Base-by-base conservation (phyloP, 164 flowering plant species). In the Chimonanthus praecox region DNA sequence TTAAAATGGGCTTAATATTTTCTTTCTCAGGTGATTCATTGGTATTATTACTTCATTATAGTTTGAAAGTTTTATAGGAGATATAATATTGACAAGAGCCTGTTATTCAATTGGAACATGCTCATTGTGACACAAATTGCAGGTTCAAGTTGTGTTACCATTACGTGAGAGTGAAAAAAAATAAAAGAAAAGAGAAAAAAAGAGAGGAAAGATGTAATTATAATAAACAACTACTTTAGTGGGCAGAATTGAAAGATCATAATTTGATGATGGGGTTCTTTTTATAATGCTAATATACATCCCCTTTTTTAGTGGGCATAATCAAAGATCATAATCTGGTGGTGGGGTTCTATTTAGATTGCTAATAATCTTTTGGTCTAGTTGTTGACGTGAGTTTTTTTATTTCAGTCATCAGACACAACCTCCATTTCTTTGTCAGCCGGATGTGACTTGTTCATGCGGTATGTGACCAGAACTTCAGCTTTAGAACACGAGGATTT, bases 371-470 rank as follows among this genome's bases (percentile, higher is more conserved):
- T 9, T n/a, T 68, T n/a, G 48, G 21, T 69, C 10, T 10, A 2
- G 7, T 21, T n/a, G 51, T 6, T 47, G 6, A 43, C 13, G n/a
- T 61, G 7, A 4, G n/a, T 50, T 50, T 20, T 20, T 49, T 5
- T 9, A 73, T 71, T 81, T 7, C 89, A 93, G 99, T 84, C 92
- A 66, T 90, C 95, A 98, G 99, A 95, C 72, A 84, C 89, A 43
- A 95, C 98, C 68, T 95, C 98, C 3, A 92, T 95, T 71, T 95
- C 98, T 54, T 84, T 95, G 87, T 89, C 98, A 21, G 99, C 98
- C 18, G 97, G 92, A 45, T 95, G 99, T 78, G 99, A 95, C 82
- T 84, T 95, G 73, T 95, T 93, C 88, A 89, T 88, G 90, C 89
- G 97, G 43, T 93, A 92, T 76, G 98, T 95, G 8, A 95, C 97